Evolutionary conservation across 2,329 filamentous ascomycete species (phyloP), one percentile per base, ranked within the genome.

Genomic region (Hypoxylon rubiginosum): DNA sequence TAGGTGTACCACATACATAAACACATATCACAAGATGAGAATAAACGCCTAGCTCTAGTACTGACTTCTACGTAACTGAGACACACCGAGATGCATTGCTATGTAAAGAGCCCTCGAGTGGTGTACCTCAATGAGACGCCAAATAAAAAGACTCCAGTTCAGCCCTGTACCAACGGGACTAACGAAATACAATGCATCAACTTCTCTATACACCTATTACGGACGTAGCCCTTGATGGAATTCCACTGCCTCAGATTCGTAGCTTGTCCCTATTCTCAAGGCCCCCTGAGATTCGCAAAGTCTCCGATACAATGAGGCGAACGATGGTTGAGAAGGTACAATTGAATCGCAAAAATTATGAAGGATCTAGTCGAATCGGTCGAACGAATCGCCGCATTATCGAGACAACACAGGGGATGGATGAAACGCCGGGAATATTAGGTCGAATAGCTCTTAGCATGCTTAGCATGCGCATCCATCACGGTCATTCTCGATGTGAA

Each of bases 401-500:
- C 49, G 11, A 24, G 43, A 50, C 56, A 28, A 36, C 26, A 46
- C 17, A 43, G 36, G 67, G 53, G 34, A 65, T 52, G 32, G 64
- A 69, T 52, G 62, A 58, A 51, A 36, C 68, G 63, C 51, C 62
- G 55, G n/a, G 64, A 60, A 53, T 64, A 49, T 64, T 64, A 49
- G 59, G 51, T 32, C 50, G 36, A 34, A 46, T 17, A n/a, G 13
- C 9, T 13, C n/a, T n/a, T n/a, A n/a, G n/a, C n/a, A n/a, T n/a
- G 26, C 52, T 86, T 86, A 99, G 84, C 96, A 99, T 74, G 94
- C 90, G 81, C 96, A 99, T 62, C 94, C 94, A 76, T 97, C 93
- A 74, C 93, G 90, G 75, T 97, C 93, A 79, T 93, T 94, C 82
- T 97, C 94, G 73, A 97, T 92, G 81, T 97, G 93, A 79, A 99